These are phyloP conservation scores for Cocos nucifera DNA, from an alignment of 176 grass and related monocot species.

Conservation along the genomic window DNA sequence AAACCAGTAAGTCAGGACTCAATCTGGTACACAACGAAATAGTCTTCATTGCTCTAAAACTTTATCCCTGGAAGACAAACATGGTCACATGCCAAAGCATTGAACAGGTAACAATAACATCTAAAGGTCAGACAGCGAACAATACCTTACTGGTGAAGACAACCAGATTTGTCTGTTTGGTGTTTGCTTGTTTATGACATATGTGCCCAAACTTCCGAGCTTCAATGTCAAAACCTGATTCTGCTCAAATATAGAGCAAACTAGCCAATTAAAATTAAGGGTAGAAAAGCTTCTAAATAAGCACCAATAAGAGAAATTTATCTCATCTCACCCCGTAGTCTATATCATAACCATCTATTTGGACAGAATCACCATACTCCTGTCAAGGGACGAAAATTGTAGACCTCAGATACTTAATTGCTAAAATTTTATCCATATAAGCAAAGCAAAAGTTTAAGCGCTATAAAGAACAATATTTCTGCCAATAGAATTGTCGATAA, in stretches of 20 bases:
- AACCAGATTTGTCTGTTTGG: slow-evolving; percentile 92
- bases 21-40: too few species aligned
- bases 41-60: too few species aligned
- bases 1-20: too few species aligned
- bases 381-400: slow-evolving; percentile 11
- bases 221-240: slow-evolving; percentile 88
- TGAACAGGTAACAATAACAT: too few species aligned
- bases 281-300: background rate
- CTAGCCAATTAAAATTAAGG: background rate
- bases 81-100: too few species aligned
- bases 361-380: slow-evolving; percentile 77
- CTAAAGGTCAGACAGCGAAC: too few species aligned
- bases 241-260: slow-evolving; percentile 31
- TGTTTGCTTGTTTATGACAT: slow-evolving; percentile 94
- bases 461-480: slow-evolving; percentile 10
- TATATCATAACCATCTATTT: slow-evolving; percentile 78
- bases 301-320: background rate
- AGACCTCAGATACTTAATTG: too few species aligned
- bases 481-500: too few species aligned
- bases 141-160: slow-evolving; percentile 89
- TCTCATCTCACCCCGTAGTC: slow-evolving; percentile 69
- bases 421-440: too few species aligned
- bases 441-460: too few species aligned
- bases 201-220: slow-evolving; percentile 60
- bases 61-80: too few species aligned